Conservation (phyloP, 192 early-diverging fungal genomes). For the Ambispora gerdemannii region DNA sequence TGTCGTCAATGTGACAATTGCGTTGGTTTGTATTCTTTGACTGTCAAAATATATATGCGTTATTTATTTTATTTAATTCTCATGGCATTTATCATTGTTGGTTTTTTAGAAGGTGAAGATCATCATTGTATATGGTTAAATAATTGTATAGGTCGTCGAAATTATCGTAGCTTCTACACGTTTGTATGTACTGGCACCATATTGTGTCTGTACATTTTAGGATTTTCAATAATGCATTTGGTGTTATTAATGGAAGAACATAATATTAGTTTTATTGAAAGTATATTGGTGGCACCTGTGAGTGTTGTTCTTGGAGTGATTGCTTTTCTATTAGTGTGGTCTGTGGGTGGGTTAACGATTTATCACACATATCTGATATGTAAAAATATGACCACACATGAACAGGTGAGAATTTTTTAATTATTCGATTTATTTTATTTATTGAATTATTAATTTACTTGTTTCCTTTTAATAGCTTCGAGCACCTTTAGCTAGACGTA, state of each 20-base stretch:
- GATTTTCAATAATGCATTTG: conserved; percentile 61
- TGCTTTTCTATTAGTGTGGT: conserved; percentile 56
- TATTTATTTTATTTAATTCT: conserved; percentile 1
- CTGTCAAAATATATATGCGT: background rate
- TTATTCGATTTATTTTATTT: background rate
- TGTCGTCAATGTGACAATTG: conserved; percentile 87
- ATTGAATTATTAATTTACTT: background rate
- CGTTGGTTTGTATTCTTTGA: conserved; percentile 47
- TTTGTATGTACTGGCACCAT: conserved; percentile 58
- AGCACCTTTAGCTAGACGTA: conserved; percentile 29
- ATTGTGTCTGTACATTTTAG: conserved; percentile 56
- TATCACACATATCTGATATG: conserved; percentile 73
- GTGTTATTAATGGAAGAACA: conserved; percentile 33
- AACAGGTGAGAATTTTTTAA: conserved; percentile 57
- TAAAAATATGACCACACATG: conserved; percentile 80
- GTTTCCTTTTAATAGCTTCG: conserved; percentile 32
- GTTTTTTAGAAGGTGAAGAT: conserved; percentile 62
- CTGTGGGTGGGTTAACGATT: conserved; percentile 63
- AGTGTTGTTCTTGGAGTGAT: conserved; percentile 60
- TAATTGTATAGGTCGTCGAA: conserved; percentile 83
- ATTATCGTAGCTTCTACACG: conserved; percentile 77
- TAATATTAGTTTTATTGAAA: conserved; percentile 18
- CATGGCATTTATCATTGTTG: background rate
- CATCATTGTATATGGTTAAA: conserved; percentile 93
- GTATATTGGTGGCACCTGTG: conserved; percentile 32